A percentile compares a stretch with the other conserved stretches of the same genome.
Evolutionary conservation across 352 stramenopile genomes (phyloP).

Genomic region (Pythium insidiosum): DNA sequence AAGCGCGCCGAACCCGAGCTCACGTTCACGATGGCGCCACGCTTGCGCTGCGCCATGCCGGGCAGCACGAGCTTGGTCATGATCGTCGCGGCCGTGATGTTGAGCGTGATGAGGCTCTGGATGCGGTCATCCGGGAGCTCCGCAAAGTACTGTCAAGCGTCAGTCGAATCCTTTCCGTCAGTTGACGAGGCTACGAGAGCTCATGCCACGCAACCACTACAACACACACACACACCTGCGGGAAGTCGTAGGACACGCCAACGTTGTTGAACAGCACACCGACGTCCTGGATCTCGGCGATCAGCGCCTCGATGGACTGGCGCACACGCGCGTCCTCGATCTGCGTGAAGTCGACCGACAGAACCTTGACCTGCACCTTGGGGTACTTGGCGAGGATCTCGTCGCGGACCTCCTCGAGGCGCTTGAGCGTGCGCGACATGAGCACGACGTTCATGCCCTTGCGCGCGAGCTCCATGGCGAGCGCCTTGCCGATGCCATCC

Average conservation of each 20-base stretch:
- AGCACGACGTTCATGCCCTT: slow-evolving; percentile 97
- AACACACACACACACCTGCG: slow-evolving; percentile 30
- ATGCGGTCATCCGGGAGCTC: slow-evolving; percentile 94
- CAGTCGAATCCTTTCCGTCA: too few relatives aligned
- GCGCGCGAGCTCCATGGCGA: slow-evolving; percentile 93
- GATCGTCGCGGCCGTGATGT: slow-evolving; percentile 63
- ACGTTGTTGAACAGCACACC: slow-evolving; percentile 99
- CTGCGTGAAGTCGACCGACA: slow-evolving; percentile 93
- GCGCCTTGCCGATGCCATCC: slow-evolving; percentile 90
- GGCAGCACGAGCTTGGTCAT: slow-evolving; percentile 87
- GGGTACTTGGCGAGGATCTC: slow-evolving; percentile 94
- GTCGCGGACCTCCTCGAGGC: slow-evolving; percentile 89
- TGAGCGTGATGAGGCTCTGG: slow-evolving; percentile 87
- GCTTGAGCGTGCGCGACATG: slow-evolving; percentile 95
- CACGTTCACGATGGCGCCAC: slow-evolving; percentile 96
- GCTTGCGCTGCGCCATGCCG: slow-evolving; percentile 93
- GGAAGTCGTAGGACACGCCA: slow-evolving; percentile 97
- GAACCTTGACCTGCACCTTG: slow-evolving; percentile 76
- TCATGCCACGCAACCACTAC: too few relatives aligned
- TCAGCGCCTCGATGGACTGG: slow-evolving; percentile 33
- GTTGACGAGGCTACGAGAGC: too few relatives aligned
- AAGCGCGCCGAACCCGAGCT: slow-evolving; percentile 94
- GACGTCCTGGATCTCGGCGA: slow-evolving; percentile 86
- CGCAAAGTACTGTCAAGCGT: slow-evolving; percentile 89
- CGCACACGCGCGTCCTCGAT: slow-evolving; percentile 75